Evolutionary conservation across 164 flowering plant species (phyloP).

Genomic region (Kingdonia uniflora): DNA sequence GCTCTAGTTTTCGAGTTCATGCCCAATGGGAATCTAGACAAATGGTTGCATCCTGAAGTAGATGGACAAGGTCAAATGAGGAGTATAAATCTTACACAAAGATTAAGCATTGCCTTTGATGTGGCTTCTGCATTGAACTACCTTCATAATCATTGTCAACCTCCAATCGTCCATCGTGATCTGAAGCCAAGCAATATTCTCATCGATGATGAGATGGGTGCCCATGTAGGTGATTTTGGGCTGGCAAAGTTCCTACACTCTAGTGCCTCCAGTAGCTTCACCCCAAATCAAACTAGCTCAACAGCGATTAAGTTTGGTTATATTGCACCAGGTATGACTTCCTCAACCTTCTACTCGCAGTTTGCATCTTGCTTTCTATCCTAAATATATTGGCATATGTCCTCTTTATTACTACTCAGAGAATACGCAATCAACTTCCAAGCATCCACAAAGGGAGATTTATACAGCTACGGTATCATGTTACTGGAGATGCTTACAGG

Average conservation of each 20-base stretch:
- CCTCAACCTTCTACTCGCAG: no score
- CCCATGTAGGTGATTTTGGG: no score
- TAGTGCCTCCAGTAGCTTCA: no score
- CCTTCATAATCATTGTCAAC: background rate
- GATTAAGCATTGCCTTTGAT: background rate
- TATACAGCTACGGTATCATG: background rate
- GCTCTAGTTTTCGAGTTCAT: no score
- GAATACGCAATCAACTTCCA: background rate
- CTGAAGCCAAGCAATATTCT: no score
- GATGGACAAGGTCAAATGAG: background rate
- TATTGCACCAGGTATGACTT: background rate
- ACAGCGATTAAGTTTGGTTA: background rate
- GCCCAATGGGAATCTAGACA: no score
- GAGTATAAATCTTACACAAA: background rate
- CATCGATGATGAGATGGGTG: background rate
- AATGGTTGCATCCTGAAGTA: no score
- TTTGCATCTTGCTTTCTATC: no score
- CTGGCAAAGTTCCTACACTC: no score
- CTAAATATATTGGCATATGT: no score
- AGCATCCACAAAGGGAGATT: background rate
- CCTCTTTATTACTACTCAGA: background rate
- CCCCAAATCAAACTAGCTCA: background rate
- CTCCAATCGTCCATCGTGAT: no score
- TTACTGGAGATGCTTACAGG: background rate
- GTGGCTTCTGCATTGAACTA: no score